A percentile compares a stretch with the other conserved stretches of the same genome.
Conservation (phyloP, 176 grass and related monocot species). For the Aegilops speltoides region DNA sequence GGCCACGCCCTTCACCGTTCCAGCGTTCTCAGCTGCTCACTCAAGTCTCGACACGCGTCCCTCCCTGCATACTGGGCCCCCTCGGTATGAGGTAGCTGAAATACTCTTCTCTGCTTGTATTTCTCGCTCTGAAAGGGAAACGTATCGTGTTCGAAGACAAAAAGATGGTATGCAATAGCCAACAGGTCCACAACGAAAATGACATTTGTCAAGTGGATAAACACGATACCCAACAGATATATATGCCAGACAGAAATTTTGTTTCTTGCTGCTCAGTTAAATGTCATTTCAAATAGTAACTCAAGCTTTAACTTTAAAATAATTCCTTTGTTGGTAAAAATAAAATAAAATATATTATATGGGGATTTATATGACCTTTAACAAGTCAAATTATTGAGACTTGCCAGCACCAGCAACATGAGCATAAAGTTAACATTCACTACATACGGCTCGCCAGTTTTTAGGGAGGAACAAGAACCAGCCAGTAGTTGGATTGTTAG, state of each 20-base stretch:
- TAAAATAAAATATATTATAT: too few species aligned
- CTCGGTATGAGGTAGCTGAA: not conserved
- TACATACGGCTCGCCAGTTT: not conserved
- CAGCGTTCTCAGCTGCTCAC: not conserved
- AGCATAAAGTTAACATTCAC: not conserved
- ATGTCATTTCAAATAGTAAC: not conserved
- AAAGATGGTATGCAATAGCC: not conserved
- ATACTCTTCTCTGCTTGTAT: not conserved
- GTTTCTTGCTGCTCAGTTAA: not conserved
- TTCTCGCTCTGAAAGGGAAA: not conserved
- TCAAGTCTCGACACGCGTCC: slow-evolving; percentile 25
- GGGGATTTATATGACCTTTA: not conserved
- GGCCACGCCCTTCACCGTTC: not conserved
- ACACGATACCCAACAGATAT: slow-evolving; percentile 9
- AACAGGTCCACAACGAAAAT: not conserved
- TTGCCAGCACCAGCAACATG: not conserved
- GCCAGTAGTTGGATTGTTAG: too few species aligned
- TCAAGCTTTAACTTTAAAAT: not conserved
- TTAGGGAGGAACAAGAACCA: not conserved
- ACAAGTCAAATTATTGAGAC: not conserved
- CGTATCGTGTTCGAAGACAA: slow-evolving; percentile 8
- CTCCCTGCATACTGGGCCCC: not conserved
- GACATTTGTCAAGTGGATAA: slow-evolving; percentile 45
- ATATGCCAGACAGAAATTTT: not conserved
- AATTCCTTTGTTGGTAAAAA: not conserved